A percentile compares a stretch with the other conserved stretches of the same genome.
Conservation (phyloP, 2,329 filamentous ascomycete species). For the Alternaria triticina region DNA sequence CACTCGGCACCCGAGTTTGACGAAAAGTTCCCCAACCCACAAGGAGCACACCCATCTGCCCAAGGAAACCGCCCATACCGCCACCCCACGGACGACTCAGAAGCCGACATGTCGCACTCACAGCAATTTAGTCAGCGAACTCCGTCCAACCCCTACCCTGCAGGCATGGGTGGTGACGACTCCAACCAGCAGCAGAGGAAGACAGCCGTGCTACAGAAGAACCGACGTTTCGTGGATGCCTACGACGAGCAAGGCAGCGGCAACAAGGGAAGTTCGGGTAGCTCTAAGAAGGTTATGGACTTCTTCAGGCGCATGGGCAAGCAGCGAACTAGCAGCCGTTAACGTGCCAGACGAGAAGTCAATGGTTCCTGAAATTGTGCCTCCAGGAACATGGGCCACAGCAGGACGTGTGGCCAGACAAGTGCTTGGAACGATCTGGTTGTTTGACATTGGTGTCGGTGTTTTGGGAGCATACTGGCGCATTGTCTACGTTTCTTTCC, state of each 20-base stretch:
- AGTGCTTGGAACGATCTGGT: background rate
- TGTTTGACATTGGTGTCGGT: background rate
- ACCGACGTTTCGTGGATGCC: slow-evolving; percentile 83
- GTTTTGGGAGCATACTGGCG: slow-evolving; percentile 4
- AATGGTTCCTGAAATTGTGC: background rate
- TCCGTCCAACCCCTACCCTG: slow-evolving; percentile 47
- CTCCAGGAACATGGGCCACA: background rate
- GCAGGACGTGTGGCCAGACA: background rate
- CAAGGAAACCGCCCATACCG: slow-evolving; percentile 34
- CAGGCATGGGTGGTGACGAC: slow-evolving; percentile 45
- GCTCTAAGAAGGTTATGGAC: slow-evolving; percentile 94
- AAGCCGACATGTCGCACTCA: slow-evolving; percentile 38
- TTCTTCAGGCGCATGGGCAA: slow-evolving; percentile 91
- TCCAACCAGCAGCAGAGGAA: slow-evolving; percentile 25
- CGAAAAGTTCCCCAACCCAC: slow-evolving; percentile 46
- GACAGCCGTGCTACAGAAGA: slow-evolving; percentile 75
- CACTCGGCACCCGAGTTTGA: slow-evolving; percentile 35
- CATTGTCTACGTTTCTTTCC: slow-evolving; percentile 1
- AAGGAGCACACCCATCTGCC: slow-evolving; percentile 38
- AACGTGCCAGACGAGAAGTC: background rate
- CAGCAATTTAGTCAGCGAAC: slow-evolving; percentile 23
- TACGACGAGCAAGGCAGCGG: slow-evolving; percentile 67
- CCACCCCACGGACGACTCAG: slow-evolving; percentile 43
- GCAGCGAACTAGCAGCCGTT: slow-evolving; percentile 57
- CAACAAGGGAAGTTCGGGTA: slow-evolving; percentile 62